Conservation (phyloP, 345 rosid species). For the sweet orange (Citrus sinensis) region DNA sequence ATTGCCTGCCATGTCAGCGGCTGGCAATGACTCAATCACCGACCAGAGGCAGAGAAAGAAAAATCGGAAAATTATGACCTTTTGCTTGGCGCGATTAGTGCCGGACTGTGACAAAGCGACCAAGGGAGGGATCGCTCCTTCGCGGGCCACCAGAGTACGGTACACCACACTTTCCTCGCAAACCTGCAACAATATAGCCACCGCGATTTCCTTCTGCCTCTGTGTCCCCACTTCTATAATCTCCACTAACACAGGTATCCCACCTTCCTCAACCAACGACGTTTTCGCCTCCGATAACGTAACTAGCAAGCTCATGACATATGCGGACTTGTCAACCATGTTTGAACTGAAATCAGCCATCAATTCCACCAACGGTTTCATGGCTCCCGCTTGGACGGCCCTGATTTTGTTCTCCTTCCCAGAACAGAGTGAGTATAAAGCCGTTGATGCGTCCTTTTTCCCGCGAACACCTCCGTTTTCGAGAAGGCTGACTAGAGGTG, state of each 20-base stretch:
- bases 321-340: slow-evolving; percentile 98
- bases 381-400: slow-evolving; percentile 74
- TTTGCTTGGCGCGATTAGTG: slow-evolving; percentile 82
- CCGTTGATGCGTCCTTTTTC: slow-evolving; percentile 91
- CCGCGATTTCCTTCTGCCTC: slow-evolving; percentile 86
- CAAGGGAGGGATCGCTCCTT: slow-evolving; percentile 95
- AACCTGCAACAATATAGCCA: slow-evolving; percentile 54
- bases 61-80: slow-evolving; percentile 35
- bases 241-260: slow-evolving; percentile 91
- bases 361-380: slow-evolving; percentile 82
- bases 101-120: slow-evolving; percentile 80
- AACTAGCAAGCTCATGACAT: slow-evolving; percentile 54
- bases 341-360: slow-evolving; percentile 94
- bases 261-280: slow-evolving; percentile 81
- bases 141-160: slow-evolving; percentile 79
- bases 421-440: slow-evolving; percentile 79
- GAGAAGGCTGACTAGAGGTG: slow-evolving; percentile 57
- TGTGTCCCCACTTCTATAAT: slow-evolving; percentile 80
- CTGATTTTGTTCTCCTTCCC: slow-evolving; percentile 76
- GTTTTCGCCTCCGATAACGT: slow-evolving; percentile 59
- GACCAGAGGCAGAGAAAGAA: slow-evolving; percentile 15
- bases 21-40: neutral
- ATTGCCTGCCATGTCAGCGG: slow-evolving; percentile 25
- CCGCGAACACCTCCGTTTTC: slow-evolving; percentile 69
- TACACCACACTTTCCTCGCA: slow-evolving; percentile 66